Evolutionary conservation across 257 asterid species (phyloP), one percentile per base, ranked within the genome.

Genomic region (Rubia yunnanensis): DNA sequence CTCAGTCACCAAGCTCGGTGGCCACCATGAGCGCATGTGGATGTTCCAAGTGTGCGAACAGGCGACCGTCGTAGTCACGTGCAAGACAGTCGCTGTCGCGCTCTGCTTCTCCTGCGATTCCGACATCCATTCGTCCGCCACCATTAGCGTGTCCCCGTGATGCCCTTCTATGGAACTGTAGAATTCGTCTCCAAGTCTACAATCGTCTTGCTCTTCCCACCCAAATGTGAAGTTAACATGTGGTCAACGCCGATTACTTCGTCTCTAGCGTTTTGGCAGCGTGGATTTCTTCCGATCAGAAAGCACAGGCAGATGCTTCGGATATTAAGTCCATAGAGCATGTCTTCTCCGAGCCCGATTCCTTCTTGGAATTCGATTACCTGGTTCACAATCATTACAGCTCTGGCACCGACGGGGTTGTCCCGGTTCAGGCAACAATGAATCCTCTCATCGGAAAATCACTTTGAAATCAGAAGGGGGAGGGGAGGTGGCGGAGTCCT

Each of bases 41-140:
- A 66, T 87, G 74, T 89, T 95, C 60, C 95, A 87, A 61, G 94
- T 87, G 17, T 89, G 97, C 26, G 95, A 89, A 75, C 96, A 84
- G 27, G 89, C 88, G 0, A 94, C 91, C 1, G 94, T 94, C 14
- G 69, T 75, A 26, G 78, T 89, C 68, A 81, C 86, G 32, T 87
- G 96, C 76, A 79, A 78, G 70, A 95, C 96, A 0, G 96, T 87
- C 67, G 94, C 96, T 8, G 94, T 95, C 24, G 77, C 89, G 1
- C 85, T 89, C 13, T 87, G 97, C 49, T 81, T 74, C 75, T 53
- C 86, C 14, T 89, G 97, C 55, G 97, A 89, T 81, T 77, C 73
- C 31, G 95, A 89, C 63, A 87, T 89, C 66, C 95, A 3, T 69
- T 89, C 0, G 88, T 95, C 6, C 70, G 83, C 41, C 94, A 95